Evolutionary conservation across 345 rosid species (phyloP), one percentile per base, ranked within the genome.

Genomic region (Lepidium didymum): DNA sequence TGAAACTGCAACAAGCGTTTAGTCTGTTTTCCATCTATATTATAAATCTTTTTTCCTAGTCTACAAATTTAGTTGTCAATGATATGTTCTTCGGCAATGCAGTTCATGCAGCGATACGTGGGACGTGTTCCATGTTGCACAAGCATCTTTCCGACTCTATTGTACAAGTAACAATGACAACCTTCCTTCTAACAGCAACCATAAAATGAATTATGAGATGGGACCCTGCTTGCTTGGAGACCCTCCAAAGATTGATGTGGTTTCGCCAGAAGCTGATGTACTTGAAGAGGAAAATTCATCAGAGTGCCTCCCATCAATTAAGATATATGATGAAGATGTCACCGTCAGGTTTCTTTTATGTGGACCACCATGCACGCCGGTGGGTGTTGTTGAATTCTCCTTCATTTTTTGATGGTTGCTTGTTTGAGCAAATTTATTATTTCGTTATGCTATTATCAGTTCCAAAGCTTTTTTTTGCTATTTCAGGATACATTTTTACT

Each of bases 261-360:
- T 82, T 74, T 62, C 69, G 16, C 87, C 90, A 0, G 96, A 81
- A 78, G 79, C 68, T 13, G 87, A 85, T 81, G 72, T 56, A 42
- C 79, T 86, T 58, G 97, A 71, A 53, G 99, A 87, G 69, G 97
- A 91, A 59, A 75, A 81, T 68, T 86, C 91, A 75, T 74, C 76
- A 3, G 99, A 81, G 59, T 79, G 67, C 74, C 87, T 95, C 67
- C 94, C 97, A 34, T 82, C 95, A 42, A 80, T 95, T 72, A 91
- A 89, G 79, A 95, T 95, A 81, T 86, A 89, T 66, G 97, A 95
- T 65, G 97, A 91, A 53, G 92, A 91, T 84, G 97, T 89, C 70
- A 84, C 52, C 49, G 82, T 91, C 72, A 84, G 88, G 75, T 83
- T 95, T 79, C 99, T 95, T 80, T 82, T 89, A 74, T 95, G 99